Conservation (phyloP, 306 rosid genomes). For the Mimosa bimucronata region DNA sequence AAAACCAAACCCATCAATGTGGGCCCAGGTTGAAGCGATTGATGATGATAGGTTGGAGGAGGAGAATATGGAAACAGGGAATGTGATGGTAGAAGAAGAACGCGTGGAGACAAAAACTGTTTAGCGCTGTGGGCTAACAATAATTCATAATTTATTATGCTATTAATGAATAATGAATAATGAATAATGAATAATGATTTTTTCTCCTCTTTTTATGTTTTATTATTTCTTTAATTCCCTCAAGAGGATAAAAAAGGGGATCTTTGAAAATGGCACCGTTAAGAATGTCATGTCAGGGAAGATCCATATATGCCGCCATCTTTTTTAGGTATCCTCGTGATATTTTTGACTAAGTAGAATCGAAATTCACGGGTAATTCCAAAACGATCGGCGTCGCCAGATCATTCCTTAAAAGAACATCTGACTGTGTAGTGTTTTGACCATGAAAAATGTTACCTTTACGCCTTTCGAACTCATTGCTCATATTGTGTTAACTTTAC, state of each 20-base stretch:
- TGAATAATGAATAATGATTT: too few relatives aligned
- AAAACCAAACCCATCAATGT: conserved; percentile 3
- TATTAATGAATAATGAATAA: conserved; percentile 4
- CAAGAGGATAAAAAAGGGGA: background rate
- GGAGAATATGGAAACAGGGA: conserved; percentile 27
- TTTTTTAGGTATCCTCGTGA: conserved; percentile 1
- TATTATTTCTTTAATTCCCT: background rate
- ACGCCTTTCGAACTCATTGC: too few relatives aligned
- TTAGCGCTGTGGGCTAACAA: conserved; percentile 11
- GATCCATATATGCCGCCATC: conserved; percentile 7
- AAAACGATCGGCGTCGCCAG: background rate
- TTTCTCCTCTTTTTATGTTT: background rate
- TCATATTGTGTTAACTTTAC: too few relatives aligned
- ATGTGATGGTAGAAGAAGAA: conserved; percentile 21
- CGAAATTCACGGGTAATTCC: conserved; percentile 33
- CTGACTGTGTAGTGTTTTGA: background rate
- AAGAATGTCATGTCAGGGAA: conserved; percentile 44
- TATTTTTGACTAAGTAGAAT: background rate
- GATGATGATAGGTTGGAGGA: conserved; percentile 33
- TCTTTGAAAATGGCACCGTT: conserved; percentile 21
- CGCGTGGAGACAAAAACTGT: conserved; percentile 30
- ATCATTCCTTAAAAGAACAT: conserved; percentile 1
- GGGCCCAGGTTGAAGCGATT: conserved; percentile 35
- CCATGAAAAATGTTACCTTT: background rate
- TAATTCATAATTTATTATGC: conserved; percentile 26